Evolutionary conservation across 176 grass and related monocot species (phyloP).

Genomic region (Musa troglodytarum): DNA sequence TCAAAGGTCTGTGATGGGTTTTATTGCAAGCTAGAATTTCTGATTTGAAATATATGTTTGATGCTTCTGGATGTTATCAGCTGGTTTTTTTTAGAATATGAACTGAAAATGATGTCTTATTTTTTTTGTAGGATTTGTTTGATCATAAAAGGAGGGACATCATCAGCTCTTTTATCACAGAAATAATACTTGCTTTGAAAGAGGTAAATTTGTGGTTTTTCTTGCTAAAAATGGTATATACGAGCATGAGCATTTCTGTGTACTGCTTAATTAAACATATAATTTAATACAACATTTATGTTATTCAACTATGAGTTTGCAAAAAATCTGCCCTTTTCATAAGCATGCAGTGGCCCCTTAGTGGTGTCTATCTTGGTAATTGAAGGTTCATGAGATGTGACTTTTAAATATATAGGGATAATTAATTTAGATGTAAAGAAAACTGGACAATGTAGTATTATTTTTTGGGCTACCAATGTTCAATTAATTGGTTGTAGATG

Average conservation of each 20-base stretch:
- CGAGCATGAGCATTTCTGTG: not conserved
- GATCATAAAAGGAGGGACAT: constrained; percentile 60
- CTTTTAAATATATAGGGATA: no score
- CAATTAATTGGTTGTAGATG: no score
- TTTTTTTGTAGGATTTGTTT: constrained; percentile 58
- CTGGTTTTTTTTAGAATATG: not conserved
- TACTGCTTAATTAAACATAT: not conserved
- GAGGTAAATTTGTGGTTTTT: constrained; percentile 41
- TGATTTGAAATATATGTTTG: not conserved
- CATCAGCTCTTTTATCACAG: constrained; percentile 78
- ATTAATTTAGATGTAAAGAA: no score
- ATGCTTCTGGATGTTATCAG: not conserved
- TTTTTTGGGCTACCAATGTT: no score
- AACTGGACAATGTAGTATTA: no score
- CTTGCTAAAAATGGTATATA: not conserved
- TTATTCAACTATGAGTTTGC: no score
- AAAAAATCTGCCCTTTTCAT: no score
- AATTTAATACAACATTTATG: no score
- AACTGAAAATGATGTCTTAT: not conserved
- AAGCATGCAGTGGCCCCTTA: no score
- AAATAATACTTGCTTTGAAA: constrained; percentile 83
- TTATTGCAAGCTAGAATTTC: not conserved
- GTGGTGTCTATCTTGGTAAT: no score
- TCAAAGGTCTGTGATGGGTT: constrained; percentile 53
- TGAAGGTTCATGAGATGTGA: no score